phyloP scores from a whole-genome alignment of 2,329 filamentous ascomycete species.

The Plenodomus tracheiphilus region DNA sequence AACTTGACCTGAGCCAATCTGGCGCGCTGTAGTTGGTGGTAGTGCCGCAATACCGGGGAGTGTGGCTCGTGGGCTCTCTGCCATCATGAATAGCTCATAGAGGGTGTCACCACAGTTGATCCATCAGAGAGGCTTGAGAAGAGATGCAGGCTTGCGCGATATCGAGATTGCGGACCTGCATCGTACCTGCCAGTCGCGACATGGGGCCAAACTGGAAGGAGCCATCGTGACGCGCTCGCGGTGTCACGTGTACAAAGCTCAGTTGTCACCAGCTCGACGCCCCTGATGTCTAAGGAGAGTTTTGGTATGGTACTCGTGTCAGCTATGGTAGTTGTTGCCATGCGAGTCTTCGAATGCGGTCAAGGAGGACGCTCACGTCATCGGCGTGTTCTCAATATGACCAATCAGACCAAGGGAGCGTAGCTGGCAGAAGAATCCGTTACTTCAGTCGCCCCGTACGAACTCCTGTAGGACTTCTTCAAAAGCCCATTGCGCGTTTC shows the following conservation, averaged over 20 bases:
- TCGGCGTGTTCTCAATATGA: slow-evolving; percentile 22
- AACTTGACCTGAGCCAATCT: slow-evolving; percentile 64
- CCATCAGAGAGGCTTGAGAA: neutral
- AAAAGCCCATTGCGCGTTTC: neutral
- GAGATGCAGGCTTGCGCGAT: slow-evolving; percentile 1
- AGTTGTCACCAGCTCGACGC: neutral
- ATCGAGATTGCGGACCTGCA: slow-evolving; percentile 8
- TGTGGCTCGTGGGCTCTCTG: slow-evolving; percentile 1
- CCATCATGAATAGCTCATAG: slow-evolving; percentile 11
- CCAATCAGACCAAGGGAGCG: slow-evolving; percentile 33
- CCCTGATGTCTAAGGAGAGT: neutral
- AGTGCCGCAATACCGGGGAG: slow-evolving; percentile 45
- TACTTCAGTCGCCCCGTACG: neutral
- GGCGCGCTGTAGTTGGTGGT: slow-evolving; percentile 50
- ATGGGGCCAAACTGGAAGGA: slow-evolving; percentile 10
- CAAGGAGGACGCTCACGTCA: neutral
- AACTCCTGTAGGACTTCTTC: neutral
- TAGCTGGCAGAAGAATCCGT: neutral
- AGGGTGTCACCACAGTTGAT: neutral
- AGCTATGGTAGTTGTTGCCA: no score
- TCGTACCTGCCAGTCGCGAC: slow-evolving; percentile 24
- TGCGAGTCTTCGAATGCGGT: no score
- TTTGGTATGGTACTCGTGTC: neutral
- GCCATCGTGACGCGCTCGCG: slow-evolving; percentile 16
- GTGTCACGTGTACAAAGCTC: slow-evolving; percentile 16